Base-by-base conservation (phyloP, 2,329 filamentous ascomycete genomes). In the Beauveria varroae region DNA sequence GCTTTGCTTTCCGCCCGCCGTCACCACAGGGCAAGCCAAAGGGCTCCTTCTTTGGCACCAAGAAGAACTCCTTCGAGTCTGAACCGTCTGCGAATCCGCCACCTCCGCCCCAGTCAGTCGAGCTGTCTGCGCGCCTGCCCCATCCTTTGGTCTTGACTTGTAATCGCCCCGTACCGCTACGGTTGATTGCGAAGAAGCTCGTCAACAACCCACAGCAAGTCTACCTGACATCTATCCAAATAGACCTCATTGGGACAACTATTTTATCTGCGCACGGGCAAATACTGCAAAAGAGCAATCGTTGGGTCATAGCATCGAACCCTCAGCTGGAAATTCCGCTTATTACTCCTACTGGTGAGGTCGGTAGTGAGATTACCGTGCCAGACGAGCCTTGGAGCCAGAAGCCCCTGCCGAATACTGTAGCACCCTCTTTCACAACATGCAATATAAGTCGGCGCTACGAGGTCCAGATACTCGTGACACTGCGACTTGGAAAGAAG, bases 71-170 rank as follows among this genome's bases (percentile, higher is more conserved):
- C 67, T 68, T 69, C 6, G 55, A 57, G 5, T 28, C 22, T 5
- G 61, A 46, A 10, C 46, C 58, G 63, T 1, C 4, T 10, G 28
- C 8, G 4, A 7, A 34, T 9, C 6, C 43, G 20, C 22, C 30
- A 26, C 16, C 50, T 4, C 43, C 63, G 72, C 81, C 85, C 2
- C 86, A 95, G 14, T 88, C 86, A 4, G 81, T 97, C 49, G 93
- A 97, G 66, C 77, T 88, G 57, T 84, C 84, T 68, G 91, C 90
- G 4, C 85, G 93, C 40, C 77, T 99, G 37, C 95, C 95, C 0
- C 90, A 92, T 69, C 95, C 95, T 4, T 82, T 91, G 3, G 89
- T 97, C 50, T 77, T 98, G 55, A 97, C 93, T 0, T 96, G 93
- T 76, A 96, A 96, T 71, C 84, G 93, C 66, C 86, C 91, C 5